Evolutionary conservation across 805 yeast species (phyloP), one percentile per base, ranked within the genome.

Genomic region (Isabelozyma pseudorhagii): DNA sequence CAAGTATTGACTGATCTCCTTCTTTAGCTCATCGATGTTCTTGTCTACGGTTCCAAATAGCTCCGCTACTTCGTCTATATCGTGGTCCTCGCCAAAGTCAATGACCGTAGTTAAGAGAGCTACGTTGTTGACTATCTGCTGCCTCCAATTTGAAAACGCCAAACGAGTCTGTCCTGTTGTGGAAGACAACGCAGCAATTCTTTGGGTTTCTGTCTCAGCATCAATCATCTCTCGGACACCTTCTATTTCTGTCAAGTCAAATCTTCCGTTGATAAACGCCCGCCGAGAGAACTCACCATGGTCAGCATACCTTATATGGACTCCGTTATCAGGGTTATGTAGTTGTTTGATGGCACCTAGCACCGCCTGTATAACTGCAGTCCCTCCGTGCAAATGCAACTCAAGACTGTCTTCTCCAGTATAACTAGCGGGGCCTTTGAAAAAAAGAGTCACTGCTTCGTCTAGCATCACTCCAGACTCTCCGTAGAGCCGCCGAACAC

Each of bases 21-120:
- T 5, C 14, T 75, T 65, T 10, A 92, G 58, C 0, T 15, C 14
- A 1, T 51, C 49, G 4, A 88, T 71, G 49, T 75, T 74, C 0
- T 21, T 36, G 7, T 71, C 72, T 0, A 88, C 91, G 0, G 67
- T 64, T 5, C 64, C 68, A 50, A 89, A 77, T 13, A 89, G 71
- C 11, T 68, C 64, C 11, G 77, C 77, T 0, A 81, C 76, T 57
- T 85, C 87, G 11, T 84, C 90, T 29, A 89, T 74, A 53, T 89
- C 96, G 50, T 89, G 89, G 59, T 94, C 99, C 50, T 94, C 98
- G 8, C 97, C 93, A 67, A 94, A 94, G 67, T 94, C 99, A 39
- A 94, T 89, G 2, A 92, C 77, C 0, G 98, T 97, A 0, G 98
- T 83, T 47, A 93, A 65, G 46, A 85, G 67, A 0, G 97, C 96